Evolutionary conservation across 495 filamentous ascomycete species (phyloP).

Genomic region (Penicillium steckii): DNA sequence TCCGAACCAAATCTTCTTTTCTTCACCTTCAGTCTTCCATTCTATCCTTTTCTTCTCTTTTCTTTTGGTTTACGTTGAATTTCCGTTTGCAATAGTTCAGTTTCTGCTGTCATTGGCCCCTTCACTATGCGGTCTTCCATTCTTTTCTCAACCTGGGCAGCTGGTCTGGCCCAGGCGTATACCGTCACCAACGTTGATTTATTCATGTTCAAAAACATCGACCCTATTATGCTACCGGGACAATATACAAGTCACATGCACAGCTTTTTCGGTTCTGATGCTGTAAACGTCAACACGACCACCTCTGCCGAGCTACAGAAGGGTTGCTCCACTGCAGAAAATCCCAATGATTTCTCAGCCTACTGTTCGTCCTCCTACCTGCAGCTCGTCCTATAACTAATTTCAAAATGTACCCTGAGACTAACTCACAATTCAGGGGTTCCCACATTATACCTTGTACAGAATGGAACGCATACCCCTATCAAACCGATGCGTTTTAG

Average conservation of each 20-base stretch:
- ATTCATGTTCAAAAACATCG: constrained; percentile 26
- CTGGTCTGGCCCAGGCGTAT: constrained; percentile 17
- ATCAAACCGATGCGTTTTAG: constrained; percentile 20
- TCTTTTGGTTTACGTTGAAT: not conserved
- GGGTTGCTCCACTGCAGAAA: constrained; percentile 16
- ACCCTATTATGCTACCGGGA: constrained; percentile 17
- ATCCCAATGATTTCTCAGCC: constrained; percentile 21
- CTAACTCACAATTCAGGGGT: constrained; percentile 10
- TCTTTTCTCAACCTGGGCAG: constrained; percentile 12
- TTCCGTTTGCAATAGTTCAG: not conserved
- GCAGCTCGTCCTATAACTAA: not conserved
- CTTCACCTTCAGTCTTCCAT: not conserved
- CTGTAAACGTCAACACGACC: constrained; percentile 13
- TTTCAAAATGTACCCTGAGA: not conserved
- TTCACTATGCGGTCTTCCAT: constrained; percentile 10
- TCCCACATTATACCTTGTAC: constrained; percentile 19
- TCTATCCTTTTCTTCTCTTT: not conserved
- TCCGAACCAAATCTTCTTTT: not conserved
- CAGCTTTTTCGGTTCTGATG: constrained; percentile 24
- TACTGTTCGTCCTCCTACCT: constrained; percentile 12
- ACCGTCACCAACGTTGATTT: constrained; percentile 13
- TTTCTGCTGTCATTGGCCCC: not conserved
- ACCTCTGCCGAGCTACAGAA: constrained; percentile 18
- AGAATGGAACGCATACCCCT: constrained; percentile 10
- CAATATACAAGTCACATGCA: constrained; percentile 25